Percentiles rank a stretch among this genome's conserved stretches.
Conservation (phyloP, 768 basidiomycete species). For the Cystofilobasidium ferigula region DNA sequence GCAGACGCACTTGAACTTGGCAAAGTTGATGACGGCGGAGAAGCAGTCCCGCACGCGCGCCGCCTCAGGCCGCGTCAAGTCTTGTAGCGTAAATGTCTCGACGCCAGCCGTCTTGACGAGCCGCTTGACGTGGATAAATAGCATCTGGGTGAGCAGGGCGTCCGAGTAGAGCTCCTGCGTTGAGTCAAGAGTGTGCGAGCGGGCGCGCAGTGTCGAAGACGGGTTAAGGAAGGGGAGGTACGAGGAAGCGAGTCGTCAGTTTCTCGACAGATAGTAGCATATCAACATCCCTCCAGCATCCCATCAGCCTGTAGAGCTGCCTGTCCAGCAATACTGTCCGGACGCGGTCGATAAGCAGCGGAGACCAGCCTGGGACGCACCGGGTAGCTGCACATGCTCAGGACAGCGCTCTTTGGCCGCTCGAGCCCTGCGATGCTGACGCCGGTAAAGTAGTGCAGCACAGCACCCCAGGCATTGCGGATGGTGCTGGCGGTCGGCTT, state of each 20-base stretch:
- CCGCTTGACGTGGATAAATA: conserved; percentile 59
- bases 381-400: conserved; percentile 48
- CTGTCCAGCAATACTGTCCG: too few relatives aligned
- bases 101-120: conserved; percentile 63
- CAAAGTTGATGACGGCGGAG: conserved; percentile 84
- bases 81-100: conserved; percentile 63
- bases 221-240: neutral
- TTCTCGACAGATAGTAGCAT: too few relatives aligned
- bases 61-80: conserved; percentile 60
- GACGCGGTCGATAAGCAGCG: too few relatives aligned
- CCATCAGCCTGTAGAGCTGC: too few relatives aligned
- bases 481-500: conserved; percentile 63
- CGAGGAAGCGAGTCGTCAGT: neutral
- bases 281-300: too few relatives aligned
- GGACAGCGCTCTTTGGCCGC: conserved; percentile 49
- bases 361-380: too few relatives aligned
- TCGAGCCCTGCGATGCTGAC: conserved; percentile 52
- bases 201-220: neutral
- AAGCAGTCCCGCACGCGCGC: conserved; percentile 64
- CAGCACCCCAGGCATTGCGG: conserved; percentile 55
- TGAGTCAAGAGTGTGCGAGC: neutral
- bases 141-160: conserved; percentile 52
- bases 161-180: conserved; percentile 55
- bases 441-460: conserved; percentile 60
- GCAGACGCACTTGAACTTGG: conserved; percentile 75